Evolutionary conservation across 306 rosid genomes (phyloP).

Genomic region (Quercus agrifolia): DNA sequence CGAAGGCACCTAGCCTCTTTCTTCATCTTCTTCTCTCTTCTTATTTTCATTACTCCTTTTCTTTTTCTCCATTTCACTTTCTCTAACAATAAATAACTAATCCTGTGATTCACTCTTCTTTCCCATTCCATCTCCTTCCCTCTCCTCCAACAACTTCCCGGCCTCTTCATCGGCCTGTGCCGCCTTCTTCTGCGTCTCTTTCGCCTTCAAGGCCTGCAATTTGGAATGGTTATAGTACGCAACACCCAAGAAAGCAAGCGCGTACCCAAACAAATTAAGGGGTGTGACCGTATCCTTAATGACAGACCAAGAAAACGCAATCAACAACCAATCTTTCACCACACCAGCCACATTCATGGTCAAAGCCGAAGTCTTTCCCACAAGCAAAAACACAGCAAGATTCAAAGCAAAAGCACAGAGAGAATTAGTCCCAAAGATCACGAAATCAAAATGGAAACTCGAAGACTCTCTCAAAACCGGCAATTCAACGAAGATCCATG

Average conservation of each 20-base stretch:
- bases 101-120: conserved; percentile 54
- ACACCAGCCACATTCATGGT: conserved; percentile 96
- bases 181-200: conserved; percentile 73
- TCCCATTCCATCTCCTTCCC: conserved; percentile 54
- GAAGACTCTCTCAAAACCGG: conserved; percentile 59
- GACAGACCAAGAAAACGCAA: conserved; percentile 87
- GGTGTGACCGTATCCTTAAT: conserved; percentile 86
- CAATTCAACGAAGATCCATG: conserved; percentile 76
- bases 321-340: conserved; percentile 82
- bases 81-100: conserved; percentile 11
- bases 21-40: conserved; percentile 15
- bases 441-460: conserved; percentile 57
- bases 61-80: conserved; percentile 2
- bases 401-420: conserved; percentile 77
- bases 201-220: conserved; percentile 77
- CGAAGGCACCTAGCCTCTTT: conserved; percentile 10
- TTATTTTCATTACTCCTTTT: conserved; percentile 28
- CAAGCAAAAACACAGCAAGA: conserved; percentile 77
- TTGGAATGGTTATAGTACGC: conserved; percentile 82
- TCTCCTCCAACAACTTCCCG: conserved; percentile 64
- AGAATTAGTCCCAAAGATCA: conserved; percentile 71
- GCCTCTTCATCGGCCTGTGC: conserved; percentile 63
- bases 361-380: conserved; percentile 84
- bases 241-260: conserved; percentile 76
- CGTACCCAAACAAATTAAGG: conserved; percentile 74